Evolutionary conservation across 345 rosid species (phyloP).

Genomic region (Sonneratia alba): DNA sequence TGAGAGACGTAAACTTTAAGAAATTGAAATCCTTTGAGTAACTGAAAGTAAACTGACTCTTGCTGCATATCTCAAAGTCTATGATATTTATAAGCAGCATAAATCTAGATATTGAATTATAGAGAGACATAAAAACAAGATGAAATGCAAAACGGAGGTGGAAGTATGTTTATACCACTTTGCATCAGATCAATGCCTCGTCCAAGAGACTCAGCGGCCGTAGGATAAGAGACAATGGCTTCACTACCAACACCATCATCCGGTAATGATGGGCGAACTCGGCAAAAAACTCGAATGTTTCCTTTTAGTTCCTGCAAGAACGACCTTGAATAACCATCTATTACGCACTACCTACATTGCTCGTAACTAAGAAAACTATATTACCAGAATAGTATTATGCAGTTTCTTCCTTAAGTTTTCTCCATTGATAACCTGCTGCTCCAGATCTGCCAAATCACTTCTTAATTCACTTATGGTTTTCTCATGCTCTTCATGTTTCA

Average conservation of each 20-base stretch:
- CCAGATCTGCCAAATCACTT: slow-evolving; percentile 51
- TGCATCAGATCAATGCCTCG: slow-evolving; percentile 74
- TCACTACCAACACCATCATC: slow-evolving; percentile 62
- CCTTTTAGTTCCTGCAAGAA: slow-evolving; percentile 76
- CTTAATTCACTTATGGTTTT: slow-evolving; percentile 29
- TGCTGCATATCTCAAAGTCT: not conserved
- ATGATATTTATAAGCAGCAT: not conserved
- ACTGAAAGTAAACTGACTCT: not conserved
- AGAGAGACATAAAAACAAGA: not conserved
- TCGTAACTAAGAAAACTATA: not conserved
- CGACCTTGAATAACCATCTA: not conserved
- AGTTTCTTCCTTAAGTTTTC: slow-evolving; percentile 69
- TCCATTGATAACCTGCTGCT: slow-evolving; percentile 57
- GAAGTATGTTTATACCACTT: slow-evolving; percentile 37
- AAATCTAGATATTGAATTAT: not conserved
- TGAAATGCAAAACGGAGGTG: not conserved
- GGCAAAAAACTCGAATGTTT: slow-evolving; percentile 89
- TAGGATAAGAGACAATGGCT: slow-evolving; percentile 55
- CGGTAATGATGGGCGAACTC: slow-evolving; percentile 78
- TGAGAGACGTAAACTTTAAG: not conserved
- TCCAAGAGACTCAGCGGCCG: slow-evolving; percentile 58
- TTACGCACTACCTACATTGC: not conserved
- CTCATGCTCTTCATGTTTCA: slow-evolving; percentile 49
- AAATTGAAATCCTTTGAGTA: not conserved
- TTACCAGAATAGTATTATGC: slow-evolving; percentile 85